phyloP scores from a whole-genome alignment of 1,139 yeast species.

The Yamadazyma dendronema region DNA sequence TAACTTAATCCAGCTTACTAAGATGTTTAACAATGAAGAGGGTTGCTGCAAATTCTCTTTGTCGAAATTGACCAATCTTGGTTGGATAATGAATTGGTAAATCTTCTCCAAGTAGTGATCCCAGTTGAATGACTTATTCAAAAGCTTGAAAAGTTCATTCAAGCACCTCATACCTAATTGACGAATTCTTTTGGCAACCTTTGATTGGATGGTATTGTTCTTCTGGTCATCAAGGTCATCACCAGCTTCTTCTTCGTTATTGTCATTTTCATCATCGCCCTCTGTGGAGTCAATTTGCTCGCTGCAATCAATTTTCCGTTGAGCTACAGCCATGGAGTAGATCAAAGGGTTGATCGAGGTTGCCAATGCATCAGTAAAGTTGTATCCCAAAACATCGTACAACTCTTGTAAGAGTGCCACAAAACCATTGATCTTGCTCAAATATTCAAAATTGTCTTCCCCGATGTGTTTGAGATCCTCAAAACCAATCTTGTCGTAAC shows the following conservation, averaged over 20 bases:
- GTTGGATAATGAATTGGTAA: slow-evolving; percentile 54
- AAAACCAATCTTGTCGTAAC: slow-evolving; percentile 54
- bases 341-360: slow-evolving; percentile 60
- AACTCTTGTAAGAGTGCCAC: slow-evolving; percentile 66
- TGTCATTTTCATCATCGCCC: slow-evolving; percentile 16
- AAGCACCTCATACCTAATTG: slow-evolving; percentile 61
- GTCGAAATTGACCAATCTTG: slow-evolving; percentile 67
- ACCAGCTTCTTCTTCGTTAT: slow-evolving; percentile 12
- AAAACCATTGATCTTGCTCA: slow-evolving; percentile 69
- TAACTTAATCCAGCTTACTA: slow-evolving; percentile 60
- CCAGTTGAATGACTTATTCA: slow-evolving; percentile 60
- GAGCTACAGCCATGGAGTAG: slow-evolving; percentile 57
- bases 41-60: slow-evolving; percentile 80
- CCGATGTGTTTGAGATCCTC: slow-evolving; percentile 22
- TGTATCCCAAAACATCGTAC: slow-evolving; percentile 60
- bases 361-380: slow-evolving; percentile 48
- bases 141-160: slow-evolving; percentile 45
- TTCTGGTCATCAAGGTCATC: slow-evolving; percentile 13
- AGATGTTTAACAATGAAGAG: slow-evolving; percentile 71
- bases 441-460: slow-evolving; percentile 16
- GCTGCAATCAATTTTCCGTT: slow-evolving; percentile 36
- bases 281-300: no score
- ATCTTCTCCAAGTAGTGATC: slow-evolving; percentile 48
- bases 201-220: slow-evolving; percentile 28
- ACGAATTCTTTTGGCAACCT: slow-evolving; percentile 55